These are phyloP conservation scores for Neonectria hederae DNA, from an alignment of 2,329 filamentous ascomycete species.

Conservation along the genomic window DNA sequence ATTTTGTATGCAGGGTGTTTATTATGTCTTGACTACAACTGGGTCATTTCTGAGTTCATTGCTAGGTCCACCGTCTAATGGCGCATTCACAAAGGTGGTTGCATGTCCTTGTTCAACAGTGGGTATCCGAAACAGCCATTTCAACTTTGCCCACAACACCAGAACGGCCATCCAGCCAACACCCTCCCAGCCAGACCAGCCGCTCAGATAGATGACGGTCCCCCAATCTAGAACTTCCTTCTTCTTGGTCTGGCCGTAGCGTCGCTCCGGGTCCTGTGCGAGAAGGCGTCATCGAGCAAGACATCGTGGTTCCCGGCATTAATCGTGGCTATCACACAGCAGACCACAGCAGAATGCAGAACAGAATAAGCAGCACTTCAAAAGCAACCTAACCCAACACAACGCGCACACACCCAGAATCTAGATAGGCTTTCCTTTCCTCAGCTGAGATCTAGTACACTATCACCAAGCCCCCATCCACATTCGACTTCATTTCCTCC, in stretches of 20 bases:
- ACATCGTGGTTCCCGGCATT: slow-evolving; percentile 76
- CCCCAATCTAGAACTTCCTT: slow-evolving; percentile 36
- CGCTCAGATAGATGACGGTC: slow-evolving; percentile 33
- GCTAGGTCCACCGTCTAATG: slow-evolving; percentile 19
- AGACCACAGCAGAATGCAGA: no score
- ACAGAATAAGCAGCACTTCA: no score
- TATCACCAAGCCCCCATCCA: no score
- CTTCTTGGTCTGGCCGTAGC: slow-evolving; percentile 25
- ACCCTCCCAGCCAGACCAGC: slow-evolving; percentile 32
- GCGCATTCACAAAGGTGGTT: slow-evolving; percentile 27
- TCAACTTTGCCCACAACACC: slow-evolving; percentile 21
- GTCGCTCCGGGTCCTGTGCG: slow-evolving; percentile 19
- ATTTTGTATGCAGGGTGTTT: neutral
- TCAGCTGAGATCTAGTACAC: no score
- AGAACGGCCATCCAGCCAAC: slow-evolving; percentile 31
- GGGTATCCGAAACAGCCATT: neutral
- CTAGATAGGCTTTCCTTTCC: no score
- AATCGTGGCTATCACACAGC: no score
- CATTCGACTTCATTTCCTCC: no score
- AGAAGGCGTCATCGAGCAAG: slow-evolving; percentile 64
- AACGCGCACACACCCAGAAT: no score
- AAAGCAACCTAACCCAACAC: no score
- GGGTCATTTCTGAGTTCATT: slow-evolving; percentile 23
- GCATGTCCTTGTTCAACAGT: neutral
- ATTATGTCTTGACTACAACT: slow-evolving; percentile 15